These are phyloP conservation scores for Hydrangea macrophylla DNA, from an alignment of 148 eudicot genomes.

Conservation along the genomic window DNA sequence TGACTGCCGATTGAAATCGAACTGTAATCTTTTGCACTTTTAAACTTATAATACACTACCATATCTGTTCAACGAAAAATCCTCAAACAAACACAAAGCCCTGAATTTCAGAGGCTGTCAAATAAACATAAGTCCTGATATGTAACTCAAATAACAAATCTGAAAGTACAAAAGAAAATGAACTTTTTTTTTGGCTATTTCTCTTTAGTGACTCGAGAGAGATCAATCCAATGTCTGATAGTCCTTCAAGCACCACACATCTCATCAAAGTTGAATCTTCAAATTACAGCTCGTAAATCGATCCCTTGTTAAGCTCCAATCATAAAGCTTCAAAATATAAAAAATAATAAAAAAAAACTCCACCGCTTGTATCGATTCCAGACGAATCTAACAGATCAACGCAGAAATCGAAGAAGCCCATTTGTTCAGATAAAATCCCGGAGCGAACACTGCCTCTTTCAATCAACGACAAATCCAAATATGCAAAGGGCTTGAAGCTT, in stretches of 20 bases:
- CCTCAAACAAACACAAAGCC: conserved; percentile 27
- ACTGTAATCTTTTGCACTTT: conserved; percentile 94
- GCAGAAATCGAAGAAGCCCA: conserved; percentile 6
- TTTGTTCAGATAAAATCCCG: neutral
- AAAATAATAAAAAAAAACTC: neutral
- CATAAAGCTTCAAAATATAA: neutral
- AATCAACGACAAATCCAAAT: conserved; percentile 1
- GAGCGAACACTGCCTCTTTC: neutral
- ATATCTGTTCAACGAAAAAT: conserved; percentile 30
- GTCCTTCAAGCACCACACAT: neutral
- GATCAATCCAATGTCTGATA: conserved; percentile 27
- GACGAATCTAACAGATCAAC: conserved; percentile 11
- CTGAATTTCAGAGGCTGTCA: conserved; percentile 23
- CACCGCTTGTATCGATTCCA: conserved; percentile 2
- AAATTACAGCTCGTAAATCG: too few species aligned
- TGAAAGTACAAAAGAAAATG: conserved; percentile 26
- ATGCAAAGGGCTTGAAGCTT: conserved; percentile 7
- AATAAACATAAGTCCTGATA: conserved; percentile 27
- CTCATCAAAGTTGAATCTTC: neutral
- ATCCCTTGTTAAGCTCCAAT: neutral
- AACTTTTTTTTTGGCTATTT: conserved; percentile 18
- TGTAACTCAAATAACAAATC: conserved; percentile 25
- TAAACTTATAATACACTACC: conserved; percentile 92
- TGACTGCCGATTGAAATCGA: conserved; percentile 74
- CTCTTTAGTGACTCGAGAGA: conserved; percentile 17